Percentiles rank a stretch among this genome's conserved stretches.
These are phyloP conservation scores for Hypoxylon trugodes DNA, from an alignment of 495 filamentous ascomycete species.

Conservation along the genomic window DNA sequence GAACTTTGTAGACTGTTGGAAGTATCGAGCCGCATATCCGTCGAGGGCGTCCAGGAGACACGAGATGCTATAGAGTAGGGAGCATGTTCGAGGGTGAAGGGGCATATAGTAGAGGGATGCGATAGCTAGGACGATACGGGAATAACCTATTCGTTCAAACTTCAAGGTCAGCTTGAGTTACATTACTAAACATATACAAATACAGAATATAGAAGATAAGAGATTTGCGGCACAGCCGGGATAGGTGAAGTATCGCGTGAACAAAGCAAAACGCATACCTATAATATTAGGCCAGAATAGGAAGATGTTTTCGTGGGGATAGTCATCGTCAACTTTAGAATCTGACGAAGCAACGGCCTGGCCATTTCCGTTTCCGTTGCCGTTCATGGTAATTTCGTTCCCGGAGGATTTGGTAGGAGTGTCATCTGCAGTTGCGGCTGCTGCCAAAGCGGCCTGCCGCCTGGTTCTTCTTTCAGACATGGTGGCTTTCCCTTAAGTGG, in stretches of 20 bases:
- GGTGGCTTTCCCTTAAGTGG: slow-evolving; percentile 4
- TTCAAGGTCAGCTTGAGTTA: slow-evolving; percentile 20
- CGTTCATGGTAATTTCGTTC: slow-evolving; percentile 29
- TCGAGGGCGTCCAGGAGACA: slow-evolving; percentile 95
- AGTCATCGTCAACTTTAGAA: slow-evolving; percentile 29
- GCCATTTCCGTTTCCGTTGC: slow-evolving; percentile 40
- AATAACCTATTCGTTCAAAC: slow-evolving; percentile 70
- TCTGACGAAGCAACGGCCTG: slow-evolving; percentile 26
- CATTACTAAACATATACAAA: too few species aligned
- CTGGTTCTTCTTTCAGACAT: slow-evolving; percentile 48
- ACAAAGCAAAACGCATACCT: slow-evolving; percentile 62
- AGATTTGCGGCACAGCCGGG: not conserved
- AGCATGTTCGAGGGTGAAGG: slow-evolving; percentile 93
- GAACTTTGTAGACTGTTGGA: slow-evolving; percentile 90
- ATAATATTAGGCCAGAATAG: slow-evolving; percentile 95
- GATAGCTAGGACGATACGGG: slow-evolving; percentile 85
- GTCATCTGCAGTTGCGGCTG: slow-evolving; percentile 32
- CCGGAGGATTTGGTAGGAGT: slow-evolving; percentile 22
- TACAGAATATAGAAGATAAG: not conserved
- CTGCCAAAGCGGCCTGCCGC: slow-evolving; percentile 47
- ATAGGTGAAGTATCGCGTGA: not conserved
- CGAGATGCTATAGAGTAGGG: slow-evolving; percentile 86
- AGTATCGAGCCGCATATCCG: slow-evolving; percentile 86
- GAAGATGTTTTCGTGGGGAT: slow-evolving; percentile 83
- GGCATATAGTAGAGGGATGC: slow-evolving; percentile 99